Percentiles rank a stretch among this genome's conserved stretches.
Conservation (phyloP, 495 filamentous ascomycete species). For the Schizothecium vesticola region DNA sequence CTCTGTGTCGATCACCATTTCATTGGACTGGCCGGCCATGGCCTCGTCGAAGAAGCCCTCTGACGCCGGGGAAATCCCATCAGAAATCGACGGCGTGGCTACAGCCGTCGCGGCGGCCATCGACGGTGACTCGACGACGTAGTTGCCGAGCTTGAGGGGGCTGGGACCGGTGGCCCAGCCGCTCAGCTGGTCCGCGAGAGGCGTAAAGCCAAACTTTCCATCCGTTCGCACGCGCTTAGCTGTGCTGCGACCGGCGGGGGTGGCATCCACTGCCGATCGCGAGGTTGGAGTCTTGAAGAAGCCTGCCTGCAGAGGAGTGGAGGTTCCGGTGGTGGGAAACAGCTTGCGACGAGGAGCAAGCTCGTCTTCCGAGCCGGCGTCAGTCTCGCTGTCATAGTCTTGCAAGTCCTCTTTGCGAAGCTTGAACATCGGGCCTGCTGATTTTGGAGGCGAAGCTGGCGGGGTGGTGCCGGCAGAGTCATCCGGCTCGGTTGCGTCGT, state of each 20-base stretch:
- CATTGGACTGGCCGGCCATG: constrained; percentile 39
- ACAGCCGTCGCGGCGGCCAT: background rate
- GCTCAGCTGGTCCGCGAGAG: constrained; percentile 54
- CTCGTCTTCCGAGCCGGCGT: constrained; percentile 55
- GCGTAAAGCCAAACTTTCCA: constrained; percentile 50
- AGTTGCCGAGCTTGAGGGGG: constrained; percentile 37
- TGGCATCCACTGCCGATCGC: background rate
- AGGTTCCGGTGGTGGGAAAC: constrained; percentile 20
- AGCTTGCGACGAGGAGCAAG: constrained; percentile 22
- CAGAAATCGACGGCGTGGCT: background rate
- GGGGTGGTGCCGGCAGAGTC: constrained; percentile 25
- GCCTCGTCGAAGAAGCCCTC: constrained; percentile 54
- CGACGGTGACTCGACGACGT: background rate
- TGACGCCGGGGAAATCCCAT: constrained; percentile 32
- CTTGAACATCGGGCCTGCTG: constrained; percentile 24
- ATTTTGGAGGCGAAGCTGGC: constrained; percentile 27
- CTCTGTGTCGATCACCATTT: constrained; percentile 32
- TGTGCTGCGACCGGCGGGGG: constrained; percentile 17
- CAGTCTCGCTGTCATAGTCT: constrained; percentile 25
- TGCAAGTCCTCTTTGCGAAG: constrained; percentile 35
- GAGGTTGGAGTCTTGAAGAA: constrained; percentile 24
- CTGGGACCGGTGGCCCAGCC: constrained; percentile 51
- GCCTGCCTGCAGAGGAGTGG: constrained; percentile 31
- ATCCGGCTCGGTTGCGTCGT: background rate
- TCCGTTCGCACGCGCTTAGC: constrained; percentile 19